Base-by-base conservation (phyloP, 2,329 filamentous ascomycete species). In the Dothideomycetes sp. region DNA sequence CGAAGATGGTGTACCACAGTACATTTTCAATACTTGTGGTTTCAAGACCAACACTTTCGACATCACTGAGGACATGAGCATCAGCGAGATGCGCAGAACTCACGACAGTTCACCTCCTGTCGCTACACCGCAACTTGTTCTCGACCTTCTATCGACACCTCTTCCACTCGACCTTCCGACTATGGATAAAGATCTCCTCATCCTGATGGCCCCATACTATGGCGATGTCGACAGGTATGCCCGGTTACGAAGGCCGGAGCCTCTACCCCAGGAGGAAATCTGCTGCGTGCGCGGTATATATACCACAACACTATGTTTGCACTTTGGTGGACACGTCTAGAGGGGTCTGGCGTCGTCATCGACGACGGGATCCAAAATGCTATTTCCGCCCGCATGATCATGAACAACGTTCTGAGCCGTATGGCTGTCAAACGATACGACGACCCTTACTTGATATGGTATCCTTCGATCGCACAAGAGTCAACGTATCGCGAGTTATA, bases 141-240 rank as follows among this genome's bases (percentile, higher is more conserved):
- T 41, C 4, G 18, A 35, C 5, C 47, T 59, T 1, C 38, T 62
- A 1, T 50, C 49, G 5, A 31, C 31, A 5, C 60, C 59, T 2
- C 48, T 66, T 1, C 63, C 61, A 1, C 16, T 19, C 1, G 54
- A 65, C 38, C 51, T 65, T 7, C 63, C 62, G 2, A 42, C 49
- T 0, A 42, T 57, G 3, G 50, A 63, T 24, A 67, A 67, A 36
- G 55, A 62, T 32, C 24, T 61, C 0, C 49, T 66, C 1, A 61
- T 65, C 10, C 44, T 52, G 4, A 52, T 58, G 37, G 60, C 63
- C 0, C 62, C 61, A 0, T 65, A 57, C 16, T 42, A 52, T 1
- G 62, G 63, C 2, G 53, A 67, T 15, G 43, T 66, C 4, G 62
- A 68, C 33, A 56, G 62, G 3, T 67, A 65, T 31, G 16, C 40